Evolutionary conservation across 805 yeast species (phyloP), one percentile per base, ranked within the genome.

Genomic region (Candida verbasci): DNA sequence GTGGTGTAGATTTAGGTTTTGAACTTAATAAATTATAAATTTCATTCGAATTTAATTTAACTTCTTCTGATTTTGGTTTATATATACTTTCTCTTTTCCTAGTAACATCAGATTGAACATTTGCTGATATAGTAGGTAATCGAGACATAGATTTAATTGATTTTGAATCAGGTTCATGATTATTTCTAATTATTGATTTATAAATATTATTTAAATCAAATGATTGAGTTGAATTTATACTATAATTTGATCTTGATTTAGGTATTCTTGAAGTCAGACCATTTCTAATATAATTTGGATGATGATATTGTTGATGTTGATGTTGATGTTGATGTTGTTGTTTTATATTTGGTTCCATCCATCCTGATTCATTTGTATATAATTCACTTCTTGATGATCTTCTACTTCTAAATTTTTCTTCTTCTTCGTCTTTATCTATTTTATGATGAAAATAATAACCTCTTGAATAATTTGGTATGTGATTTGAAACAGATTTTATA

Each of bases 261-360:
- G 52, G 40, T 4, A 45, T 27, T 17, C 29, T 29, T 11, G 36
- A 28, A 12, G 43, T 30, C 32, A 17, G 30, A 17, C 20, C 29
- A 31, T 21, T 22, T n/a, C 28, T 18, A 10, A 17, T 17, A 9
- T 10, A 7, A n/a, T n/a, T n/a, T n/a, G n/a, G n/a, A n/a, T n/a
- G n/a, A n/a, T n/a, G n/a, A n/a, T n/a, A n/a, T n/a, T n/a, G n/a
- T n/a, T n/a, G n/a, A n/a, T n/a, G 8, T 20, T 33, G 18, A 16
- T n/a, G 18, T 10, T 17, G 14, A 7, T 15, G 17, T 17, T 39
- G 25, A 21, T 7, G 37, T 11, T 17, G 21, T 14, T 24, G 35
- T 11, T 18, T 7, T 15, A 25, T 29, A 27, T 34, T 41, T 3
- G 77, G 71, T 37, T 73, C 78, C 78, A 74, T 72, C 79, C 80